phyloP scores from a whole-genome alignment of 768 basidiomycete species.

The Leccinum variicolor region DNA sequence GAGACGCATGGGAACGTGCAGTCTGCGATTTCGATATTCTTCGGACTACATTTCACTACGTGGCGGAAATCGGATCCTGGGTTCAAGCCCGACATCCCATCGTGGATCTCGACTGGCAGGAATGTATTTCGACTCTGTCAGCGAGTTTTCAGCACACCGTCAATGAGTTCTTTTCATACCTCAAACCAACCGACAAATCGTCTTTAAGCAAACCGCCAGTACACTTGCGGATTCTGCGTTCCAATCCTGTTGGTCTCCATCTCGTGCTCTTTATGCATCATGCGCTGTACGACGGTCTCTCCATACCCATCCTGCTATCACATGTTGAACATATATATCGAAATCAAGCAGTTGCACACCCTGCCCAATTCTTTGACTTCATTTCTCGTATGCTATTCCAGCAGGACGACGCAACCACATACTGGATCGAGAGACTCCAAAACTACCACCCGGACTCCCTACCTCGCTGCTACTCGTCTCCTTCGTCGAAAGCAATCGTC shows the following conservation, averaged over 20 bases:
- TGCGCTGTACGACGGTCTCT: constrained; percentile 46
- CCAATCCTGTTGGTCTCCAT: background rate
- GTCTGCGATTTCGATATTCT: constrained; percentile 37
- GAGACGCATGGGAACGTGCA: constrained; percentile 36
- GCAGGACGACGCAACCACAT: constrained; percentile 35
- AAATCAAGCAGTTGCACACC: constrained; percentile 6
- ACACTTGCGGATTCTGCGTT: constrained; percentile 23
- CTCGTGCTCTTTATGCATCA: constrained; percentile 46
- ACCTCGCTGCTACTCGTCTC: constrained; percentile 15
- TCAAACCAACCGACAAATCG: constrained; percentile 19
- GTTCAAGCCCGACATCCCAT: constrained; percentile 28
- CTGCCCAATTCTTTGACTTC: constrained; percentile 36
- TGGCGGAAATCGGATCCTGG: constrained; percentile 32
- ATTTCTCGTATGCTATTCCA: constrained; percentile 37
- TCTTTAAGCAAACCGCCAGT: constrained; percentile 31
- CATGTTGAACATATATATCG: constrained; percentile 33
- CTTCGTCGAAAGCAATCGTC: constrained; percentile 2
- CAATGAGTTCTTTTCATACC: constrained; percentile 6
- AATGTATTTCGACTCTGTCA: constrained; percentile 8
- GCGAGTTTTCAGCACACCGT: constrained; percentile 9
- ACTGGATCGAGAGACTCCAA: constrained; percentile 34
- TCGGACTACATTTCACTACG: constrained; percentile 47
- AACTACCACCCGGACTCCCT: constrained; percentile 21
- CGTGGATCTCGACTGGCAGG: constrained; percentile 22
- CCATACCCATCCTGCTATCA: constrained; percentile 35